Evolutionary conservation across 306 rosid species (phyloP).

Genomic region (Sechiopsis laciniata): DNA sequence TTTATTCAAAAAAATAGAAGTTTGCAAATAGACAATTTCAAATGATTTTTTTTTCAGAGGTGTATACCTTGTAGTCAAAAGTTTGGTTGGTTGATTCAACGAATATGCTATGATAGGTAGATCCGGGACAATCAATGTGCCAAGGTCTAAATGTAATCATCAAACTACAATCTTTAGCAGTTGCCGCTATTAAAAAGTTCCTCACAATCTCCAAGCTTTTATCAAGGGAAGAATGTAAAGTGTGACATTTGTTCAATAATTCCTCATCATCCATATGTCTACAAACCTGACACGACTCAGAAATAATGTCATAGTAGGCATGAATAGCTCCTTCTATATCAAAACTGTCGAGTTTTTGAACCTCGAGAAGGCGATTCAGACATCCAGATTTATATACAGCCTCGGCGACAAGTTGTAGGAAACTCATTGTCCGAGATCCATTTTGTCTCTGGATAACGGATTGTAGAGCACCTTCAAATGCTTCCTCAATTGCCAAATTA

Average conservation of each 20-base stretch:
- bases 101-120: conserved; percentile 38
- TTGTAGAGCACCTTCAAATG: conserved; percentile 72
- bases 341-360: conserved; percentile 72
- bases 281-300: conserved; percentile 65
- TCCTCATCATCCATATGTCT: conserved; percentile 42
- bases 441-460: conserved; percentile 45
- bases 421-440: conserved; percentile 47
- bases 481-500: conserved; percentile 37
- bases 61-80: conserved; percentile 68
- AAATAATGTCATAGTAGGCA: conserved; percentile 68
- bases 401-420: conserved; percentile 61
- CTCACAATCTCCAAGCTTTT: conserved; percentile 65
- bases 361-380: conserved; percentile 59
- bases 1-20: not conserved
- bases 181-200: conserved; percentile 72
- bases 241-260: conserved; percentile 29
- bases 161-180: conserved; percentile 94
- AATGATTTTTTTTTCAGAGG: conserved; percentile 4
- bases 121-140: conserved; percentile 38
- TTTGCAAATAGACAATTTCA: not conserved
- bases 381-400: conserved; percentile 51
- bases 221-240: conserved; percentile 68
- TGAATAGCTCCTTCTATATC: conserved; percentile 93
- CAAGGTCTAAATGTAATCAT: conserved; percentile 65
- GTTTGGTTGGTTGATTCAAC: conserved; percentile 62